These are phyloP conservation scores for Castanea mollissima DNA, from an alignment of 306 rosid species.

Conservation along the genomic window DNA sequence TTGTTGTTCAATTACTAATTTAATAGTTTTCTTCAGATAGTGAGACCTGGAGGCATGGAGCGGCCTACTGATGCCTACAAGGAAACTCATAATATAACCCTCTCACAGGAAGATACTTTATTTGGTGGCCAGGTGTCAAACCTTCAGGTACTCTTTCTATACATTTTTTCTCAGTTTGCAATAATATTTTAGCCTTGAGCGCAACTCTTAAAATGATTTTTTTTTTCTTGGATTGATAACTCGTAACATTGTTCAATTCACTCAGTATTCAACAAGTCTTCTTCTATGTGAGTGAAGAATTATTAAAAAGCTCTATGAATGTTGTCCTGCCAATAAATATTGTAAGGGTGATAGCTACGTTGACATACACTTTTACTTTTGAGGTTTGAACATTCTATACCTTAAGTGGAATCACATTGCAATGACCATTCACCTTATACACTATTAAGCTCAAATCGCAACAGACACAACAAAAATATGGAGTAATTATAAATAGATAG, in stretches of 20 bases:
- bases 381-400: not conserved
- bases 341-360: not conserved
- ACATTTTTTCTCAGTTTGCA: slow-evolving; percentile 1
- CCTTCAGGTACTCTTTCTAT: slow-evolving; percentile 65
- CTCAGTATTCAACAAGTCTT: not conserved
- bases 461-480: not conserved
- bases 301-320: not conserved
- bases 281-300: not conserved
- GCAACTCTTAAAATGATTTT: not conserved
- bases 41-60: slow-evolving; percentile 99
- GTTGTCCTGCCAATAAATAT: not conserved
- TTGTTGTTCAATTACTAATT: slow-evolving; percentile 6
- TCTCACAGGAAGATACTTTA: slow-evolving; percentile 79
- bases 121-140: slow-evolving; percentile 98
- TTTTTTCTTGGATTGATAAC: not conserved
- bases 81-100: slow-evolving; percentile 86
- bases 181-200: slow-evolving; percentile 9
- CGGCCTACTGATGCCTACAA: slow-evolving; percentile 96
- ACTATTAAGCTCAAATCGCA: not conserved
- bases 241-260: not conserved
- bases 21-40: slow-evolving; percentile 65
- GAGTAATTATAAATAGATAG: not conserved
- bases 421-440: not conserved
- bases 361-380: not conserved
- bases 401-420: not conserved